Conservation (phyloP, 2,329 filamentous ascomycete genomes). For the Ophiostoma novo-ulmi region DNA sequence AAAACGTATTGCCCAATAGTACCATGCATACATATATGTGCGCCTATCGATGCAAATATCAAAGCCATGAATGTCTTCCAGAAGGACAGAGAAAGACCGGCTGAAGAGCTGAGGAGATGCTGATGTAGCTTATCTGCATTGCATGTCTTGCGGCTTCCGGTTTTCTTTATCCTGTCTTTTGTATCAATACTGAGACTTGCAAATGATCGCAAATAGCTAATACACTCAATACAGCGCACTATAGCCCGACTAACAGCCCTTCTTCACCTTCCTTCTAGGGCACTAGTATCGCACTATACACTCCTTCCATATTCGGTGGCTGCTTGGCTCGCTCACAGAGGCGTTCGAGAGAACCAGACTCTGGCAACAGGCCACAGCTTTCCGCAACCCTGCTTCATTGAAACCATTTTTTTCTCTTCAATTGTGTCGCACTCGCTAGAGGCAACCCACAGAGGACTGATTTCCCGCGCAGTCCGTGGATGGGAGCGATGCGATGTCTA, state of each 20-base stretch:
- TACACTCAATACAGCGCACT: neutral
- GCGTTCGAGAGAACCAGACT: neutral
- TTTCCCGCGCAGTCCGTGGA: neutral
- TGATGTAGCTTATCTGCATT: neutral
- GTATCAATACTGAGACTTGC: neutral
- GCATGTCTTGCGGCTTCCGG: neutral
- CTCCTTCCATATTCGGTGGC: neutral
- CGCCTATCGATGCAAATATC: neutral
- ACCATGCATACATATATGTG: neutral
- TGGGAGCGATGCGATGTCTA: neutral
- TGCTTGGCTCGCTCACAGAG: neutral
- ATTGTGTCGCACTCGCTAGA: slow-evolving; percentile 1
- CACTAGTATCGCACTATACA: neutral
- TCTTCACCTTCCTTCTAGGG: neutral
- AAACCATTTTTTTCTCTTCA: neutral
- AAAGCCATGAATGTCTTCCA: neutral
- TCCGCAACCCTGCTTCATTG: neutral
- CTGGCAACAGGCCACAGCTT: neutral
- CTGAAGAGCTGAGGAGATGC: neutral
- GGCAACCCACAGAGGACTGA: neutral
- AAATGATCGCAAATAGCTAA: neutral
- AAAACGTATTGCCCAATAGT: neutral
- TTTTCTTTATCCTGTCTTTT: neutral
- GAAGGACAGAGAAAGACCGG: neutral
- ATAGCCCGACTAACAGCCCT: neutral